Percentiles rank a stretch among this genome's conserved stretches.
Conservation (phyloP, 2,329 filamentous ascomycete species). For the Aspergillus ochraceoroseus region DNA sequence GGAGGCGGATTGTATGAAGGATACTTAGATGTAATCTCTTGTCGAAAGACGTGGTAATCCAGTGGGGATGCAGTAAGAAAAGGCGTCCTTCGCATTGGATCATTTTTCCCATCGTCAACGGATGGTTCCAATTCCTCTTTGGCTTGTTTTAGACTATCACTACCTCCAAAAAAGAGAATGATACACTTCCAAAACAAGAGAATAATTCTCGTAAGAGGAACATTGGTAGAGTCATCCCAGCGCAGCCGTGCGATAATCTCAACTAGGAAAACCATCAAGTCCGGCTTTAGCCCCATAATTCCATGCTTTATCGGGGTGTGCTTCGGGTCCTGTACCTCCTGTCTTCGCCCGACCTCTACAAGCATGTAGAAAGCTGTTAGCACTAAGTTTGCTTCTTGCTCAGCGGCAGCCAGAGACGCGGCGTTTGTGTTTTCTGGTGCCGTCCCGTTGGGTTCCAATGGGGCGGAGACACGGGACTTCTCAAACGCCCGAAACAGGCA, state of each 20-base stretch:
- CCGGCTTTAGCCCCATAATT: slow-evolving; percentile 58
- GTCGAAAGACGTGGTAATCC: slow-evolving; percentile 92
- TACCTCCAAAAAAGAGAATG: slow-evolving; percentile 77
- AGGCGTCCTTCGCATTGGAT: slow-evolving; percentile 59
- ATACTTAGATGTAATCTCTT: slow-evolving; percentile 97
- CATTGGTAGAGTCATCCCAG: slow-evolving; percentile 58
- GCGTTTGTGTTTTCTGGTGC: slow-evolving; percentile 32
- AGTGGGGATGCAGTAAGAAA: slow-evolving; percentile 87
- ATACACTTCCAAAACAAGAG: slow-evolving; percentile 89
- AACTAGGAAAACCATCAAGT: slow-evolving; percentile 67
- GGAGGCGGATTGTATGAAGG: slow-evolving; percentile 89
- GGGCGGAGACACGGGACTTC: slow-evolving; percentile 29
- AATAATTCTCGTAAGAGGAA: slow-evolving; percentile 64
- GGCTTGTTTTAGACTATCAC: slow-evolving; percentile 63
- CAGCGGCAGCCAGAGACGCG: slow-evolving; percentile 34
- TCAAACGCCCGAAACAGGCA: slow-evolving; percentile 40
- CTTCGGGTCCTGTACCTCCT: slow-evolving; percentile 27
- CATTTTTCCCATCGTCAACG: slow-evolving; percentile 46
- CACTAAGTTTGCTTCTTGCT: slow-evolving; percentile 41
- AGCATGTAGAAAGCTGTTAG: slow-evolving; percentile 43
- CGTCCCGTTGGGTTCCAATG: slow-evolving; percentile 24
- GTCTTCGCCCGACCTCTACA: slow-evolving; percentile 40
- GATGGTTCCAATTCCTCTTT: slow-evolving; percentile 61
- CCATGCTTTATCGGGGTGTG: slow-evolving; percentile 28
- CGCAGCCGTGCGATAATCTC: slow-evolving; percentile 63